Evolutionary conservation across 2,329 filamentous ascomycete species (phyloP).

Genomic region (Penicillium polonicum): DNA sequence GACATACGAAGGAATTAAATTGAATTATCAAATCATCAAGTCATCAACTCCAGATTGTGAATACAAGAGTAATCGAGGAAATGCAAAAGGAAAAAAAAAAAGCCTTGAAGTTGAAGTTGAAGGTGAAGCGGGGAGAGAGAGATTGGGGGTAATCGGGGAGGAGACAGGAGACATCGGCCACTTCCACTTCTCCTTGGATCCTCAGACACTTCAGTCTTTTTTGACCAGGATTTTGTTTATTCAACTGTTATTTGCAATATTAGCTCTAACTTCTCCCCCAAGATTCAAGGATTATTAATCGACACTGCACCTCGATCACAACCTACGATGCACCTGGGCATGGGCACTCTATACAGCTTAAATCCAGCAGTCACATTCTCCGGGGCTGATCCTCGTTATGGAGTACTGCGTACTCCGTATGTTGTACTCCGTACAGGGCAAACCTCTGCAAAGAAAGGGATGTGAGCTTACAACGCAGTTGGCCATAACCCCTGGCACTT

Average conservation of each 20-base stretch:
- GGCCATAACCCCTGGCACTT: conserved; percentile 1
- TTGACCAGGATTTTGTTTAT: not conserved
- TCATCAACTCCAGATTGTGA: not conserved
- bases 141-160: not conserved
- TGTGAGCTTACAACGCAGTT: not conserved
- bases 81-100: not conserved
- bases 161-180: not conserved
- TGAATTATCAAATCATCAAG: not conserved
- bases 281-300: not conserved
- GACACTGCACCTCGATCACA: not conserved
- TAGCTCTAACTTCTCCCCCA: not conserved
- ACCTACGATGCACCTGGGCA: not conserved
- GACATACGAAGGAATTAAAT: not conserved
- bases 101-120: not conserved
- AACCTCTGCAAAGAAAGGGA: not conserved
- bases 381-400: not conserved
- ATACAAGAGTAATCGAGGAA: not conserved
- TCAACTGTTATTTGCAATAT: not conserved
- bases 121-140: not conserved
- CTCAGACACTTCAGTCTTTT: not conserved
- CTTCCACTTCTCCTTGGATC: not conserved
- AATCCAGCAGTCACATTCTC: not conserved
- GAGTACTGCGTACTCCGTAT: not conserved
- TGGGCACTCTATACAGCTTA: not conserved
- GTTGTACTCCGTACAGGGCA: not conserved